Evolutionary conservation across 2,329 filamentous ascomycete genomes (phyloP), one percentile per base, ranked within the genome.

Genomic region (Clarireedia homoeocarpa): DNA sequence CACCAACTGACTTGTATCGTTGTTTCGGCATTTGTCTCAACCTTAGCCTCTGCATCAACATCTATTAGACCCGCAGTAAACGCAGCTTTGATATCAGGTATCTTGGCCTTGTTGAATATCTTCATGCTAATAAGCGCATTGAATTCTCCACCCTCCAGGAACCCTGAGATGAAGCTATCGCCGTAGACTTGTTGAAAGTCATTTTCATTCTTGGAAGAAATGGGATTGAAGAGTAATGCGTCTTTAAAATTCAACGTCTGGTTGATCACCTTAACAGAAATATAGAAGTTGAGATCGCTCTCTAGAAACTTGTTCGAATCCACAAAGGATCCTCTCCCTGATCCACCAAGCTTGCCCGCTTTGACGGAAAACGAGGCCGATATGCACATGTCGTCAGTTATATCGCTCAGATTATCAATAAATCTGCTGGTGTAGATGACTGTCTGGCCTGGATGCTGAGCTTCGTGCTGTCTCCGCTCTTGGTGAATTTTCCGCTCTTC

Each of bases 141-240:
- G 44, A 69, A 66, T 39, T 67, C 66, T 5, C 67, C 67, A 7
- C 67, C 67, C 48, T 69, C 67, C 3, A 63, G 47, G 46, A 67
- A 68, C 17, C 67, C 66, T 36, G 63, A 66, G 49, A 69, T 68
- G 53, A 68, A 69, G 27, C 53, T 62, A 51, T 69, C 67, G 7
- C 66, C 66, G 36, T 63, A 68, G 30, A 65, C 59, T 14, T 65
- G 20, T 20, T 20, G 20, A 20, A 20, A 20, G 20, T 20, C 20
- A 1, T 20, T 20, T 20, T 20, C 20, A 20, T 20, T 2, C 20
- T 20, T 20, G 20, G 20, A 20, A 20, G 54, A 44, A 10, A 67
- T 51, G 34, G 60, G 62, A 15, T 64, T 57, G 56, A 61, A 67
- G 10, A 55, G 53, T 4, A 60, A 42, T 5, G 51, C 62, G 24